Evolutionary conservation across 2,329 filamentous ascomycete species (phyloP), one percentile per base, ranked within the genome.

Genomic region (Phaeosphaeriaceae sp.): DNA sequence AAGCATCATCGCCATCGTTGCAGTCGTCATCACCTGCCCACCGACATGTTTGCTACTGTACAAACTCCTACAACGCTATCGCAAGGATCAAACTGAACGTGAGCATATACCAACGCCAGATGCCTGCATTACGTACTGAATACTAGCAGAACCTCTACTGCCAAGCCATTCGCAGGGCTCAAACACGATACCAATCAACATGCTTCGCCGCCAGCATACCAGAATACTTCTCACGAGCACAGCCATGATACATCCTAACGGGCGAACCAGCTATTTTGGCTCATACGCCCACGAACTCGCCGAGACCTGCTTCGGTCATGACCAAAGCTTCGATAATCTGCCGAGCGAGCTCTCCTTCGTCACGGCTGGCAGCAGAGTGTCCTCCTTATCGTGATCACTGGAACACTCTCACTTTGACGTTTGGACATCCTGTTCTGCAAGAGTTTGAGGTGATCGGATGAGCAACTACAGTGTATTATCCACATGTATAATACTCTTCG

Each of bases 1-100:
- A 35, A 57, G 54, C 21, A 61, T 59, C 35, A 59, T 64, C 21
- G 61, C 50, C 9, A 21, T 64, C 17, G 35, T 64, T 9, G 49
- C 61, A 15, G 47, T 64, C 11, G 17, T 61, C 1, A 46, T 59
- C 3, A 32, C 55, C 17, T 55, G 51, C 40, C 61, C 61, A 49
- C 58, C 61, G 19, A 54, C 61, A 40, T 40, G 2, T n/a, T 15
- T 40, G 35, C 15, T 40, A 17, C 15, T 40, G n/a, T 40, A 40
- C 35, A 17, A 8, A 17, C 13, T n/a, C 4, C 15, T n/a, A 7
- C 35, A 4, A n/a, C 35, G 17, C 2, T 40, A 40, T 40, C 15
- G 13, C 3, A n/a, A 13, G 13, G 15, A 13, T n/a, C 17, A 17
- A 40, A 2, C 17, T 40, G 15, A 8, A 40, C 35, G 35, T 40